A percentile compares a stretch with the other conserved stretches of the same genome.
Evolutionary conservation across 2,329 filamentous ascomycete genomes (phyloP).

Genomic region (Pseudofabraea citricarpa): DNA sequence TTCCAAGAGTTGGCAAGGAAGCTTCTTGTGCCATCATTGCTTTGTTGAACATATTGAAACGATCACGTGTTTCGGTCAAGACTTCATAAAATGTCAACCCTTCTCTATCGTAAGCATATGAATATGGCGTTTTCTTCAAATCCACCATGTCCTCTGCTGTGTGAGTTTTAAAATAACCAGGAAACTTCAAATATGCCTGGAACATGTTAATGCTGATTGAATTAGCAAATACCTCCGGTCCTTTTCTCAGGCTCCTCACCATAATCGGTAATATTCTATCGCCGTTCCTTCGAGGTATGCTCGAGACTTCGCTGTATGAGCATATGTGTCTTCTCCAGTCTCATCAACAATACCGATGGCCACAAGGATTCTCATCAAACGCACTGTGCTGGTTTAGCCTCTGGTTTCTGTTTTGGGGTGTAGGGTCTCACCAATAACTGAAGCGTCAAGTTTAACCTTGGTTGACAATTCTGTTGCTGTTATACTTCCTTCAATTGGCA

Average conservation of each 20-base stretch:
- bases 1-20: slow-evolving; percentile 12
- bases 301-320: slow-evolving; percentile 15
- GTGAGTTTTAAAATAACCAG: slow-evolving; percentile 14
- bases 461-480: slow-evolving; percentile 14
- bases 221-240: slow-evolving; percentile 6
- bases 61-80: slow-evolving; percentile 7
- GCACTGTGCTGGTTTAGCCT: slow-evolving; percentile 7
- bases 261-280: slow-evolving; percentile 16
- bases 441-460: slow-evolving; percentile 11
- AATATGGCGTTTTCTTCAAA: slow-evolving; percentile 15
- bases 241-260: slow-evolving; percentile 16
- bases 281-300: slow-evolving; percentile 12
- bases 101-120: slow-evolving; percentile 10
- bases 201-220: slow-evolving; percentile 8
- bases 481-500: slow-evolving; percentile 15
- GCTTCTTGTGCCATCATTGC: slow-evolving; percentile 13
- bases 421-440: slow-evolving; percentile 17
- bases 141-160: slow-evolving; percentile 9
- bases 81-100: slow-evolving; percentile 18
- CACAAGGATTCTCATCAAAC: slow-evolving; percentile 15
- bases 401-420: too few species aligned
- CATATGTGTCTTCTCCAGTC: slow-evolving; percentile 13
- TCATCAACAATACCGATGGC: slow-evolving; percentile 11
- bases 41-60: slow-evolving; percentile 14
- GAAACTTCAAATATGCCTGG: slow-evolving; percentile 5